These are phyloP conservation scores for Prunus persica DNA, from an alignment of 306 rosid species.

Conservation along the genomic window DNA sequence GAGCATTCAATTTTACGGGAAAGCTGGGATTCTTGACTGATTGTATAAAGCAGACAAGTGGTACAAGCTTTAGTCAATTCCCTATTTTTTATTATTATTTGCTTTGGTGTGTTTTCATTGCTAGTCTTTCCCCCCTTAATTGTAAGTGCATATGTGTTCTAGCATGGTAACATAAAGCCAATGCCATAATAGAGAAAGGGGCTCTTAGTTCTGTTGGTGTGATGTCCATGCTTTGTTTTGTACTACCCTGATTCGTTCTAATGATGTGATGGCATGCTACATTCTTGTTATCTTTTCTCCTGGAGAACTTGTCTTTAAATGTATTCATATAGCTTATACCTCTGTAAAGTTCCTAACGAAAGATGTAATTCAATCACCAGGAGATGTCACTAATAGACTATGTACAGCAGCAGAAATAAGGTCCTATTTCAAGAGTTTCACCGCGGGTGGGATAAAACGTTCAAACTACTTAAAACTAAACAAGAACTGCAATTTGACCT, in stretches of 20 bases:
- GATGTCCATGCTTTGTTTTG: not conserved
- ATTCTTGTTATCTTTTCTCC: not conserved
- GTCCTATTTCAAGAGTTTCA: slow-evolving; percentile 49
- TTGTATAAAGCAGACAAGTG: slow-evolving; percentile 56
- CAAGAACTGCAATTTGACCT: slow-evolving; percentile 64
- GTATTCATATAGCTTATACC: not conserved
- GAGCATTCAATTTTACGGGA: slow-evolving; percentile 58
- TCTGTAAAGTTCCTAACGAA: slow-evolving; percentile 15
- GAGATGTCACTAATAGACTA: slow-evolving; percentile 50
- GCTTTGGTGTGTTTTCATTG: not conserved
- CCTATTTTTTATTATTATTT: not conserved
- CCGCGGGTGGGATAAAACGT: slow-evolving; percentile 19
- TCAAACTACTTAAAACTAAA: slow-evolving; percentile 56
- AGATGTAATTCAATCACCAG: slow-evolving; percentile 36
- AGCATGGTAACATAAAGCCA: not conserved
- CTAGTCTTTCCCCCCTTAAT: not conserved
- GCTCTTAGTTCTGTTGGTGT: not conserved
- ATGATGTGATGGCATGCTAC: not conserved
- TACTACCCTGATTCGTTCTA: not conserved
- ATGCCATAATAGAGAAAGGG: not conserved
- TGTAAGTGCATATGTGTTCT: not conserved
- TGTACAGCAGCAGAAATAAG: slow-evolving; percentile 62
- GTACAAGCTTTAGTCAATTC: slow-evolving; percentile 26
- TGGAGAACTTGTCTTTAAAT: not conserved
- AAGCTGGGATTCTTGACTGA: slow-evolving; percentile 50